phyloP scores from a whole-genome alignment of 352 stramenopile genomes.

The Globisporangium takayamanum region DNA sequence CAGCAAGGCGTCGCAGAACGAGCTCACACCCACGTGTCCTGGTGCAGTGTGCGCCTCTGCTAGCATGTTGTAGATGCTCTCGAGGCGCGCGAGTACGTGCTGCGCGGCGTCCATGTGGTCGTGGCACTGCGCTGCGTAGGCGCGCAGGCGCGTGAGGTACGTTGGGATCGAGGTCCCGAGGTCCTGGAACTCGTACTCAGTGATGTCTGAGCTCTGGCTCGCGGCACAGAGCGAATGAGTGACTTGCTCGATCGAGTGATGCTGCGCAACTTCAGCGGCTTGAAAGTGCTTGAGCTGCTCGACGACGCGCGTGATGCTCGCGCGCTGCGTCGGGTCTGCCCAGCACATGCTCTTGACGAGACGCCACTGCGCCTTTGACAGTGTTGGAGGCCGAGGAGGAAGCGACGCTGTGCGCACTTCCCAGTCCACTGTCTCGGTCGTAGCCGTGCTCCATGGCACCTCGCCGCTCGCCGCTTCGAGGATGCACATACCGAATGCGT shows the following conservation, averaged over 20 bases:
- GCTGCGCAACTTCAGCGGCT: background rate
- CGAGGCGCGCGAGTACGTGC: background rate
- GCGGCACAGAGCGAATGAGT: background rate
- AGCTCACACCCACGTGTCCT: background rate
- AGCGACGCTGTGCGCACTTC: background rate
- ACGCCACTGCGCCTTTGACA: slow-evolving; percentile 4
- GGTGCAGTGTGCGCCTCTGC: background rate
- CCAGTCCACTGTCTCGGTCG: background rate
- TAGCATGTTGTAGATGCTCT: slow-evolving; percentile 1
- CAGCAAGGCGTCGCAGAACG: background rate
- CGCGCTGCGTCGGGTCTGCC: background rate
- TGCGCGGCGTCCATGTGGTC: background rate
- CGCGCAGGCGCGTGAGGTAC: background rate
- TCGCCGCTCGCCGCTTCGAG: slow-evolving; percentile 21
- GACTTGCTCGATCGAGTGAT: background rate
- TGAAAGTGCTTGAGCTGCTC: slow-evolving; percentile 6
- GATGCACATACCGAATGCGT: slow-evolving; percentile 48
- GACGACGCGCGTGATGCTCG: slow-evolving; percentile 5
- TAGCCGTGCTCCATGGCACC: background rate
- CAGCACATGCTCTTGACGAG: slow-evolving; percentile 11
- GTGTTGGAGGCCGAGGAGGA: background rate
- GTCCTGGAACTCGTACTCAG: background rate
- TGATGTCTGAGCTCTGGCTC: background rate
- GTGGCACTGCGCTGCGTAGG: background rate
- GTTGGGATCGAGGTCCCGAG: background rate